phyloP scores from a whole-genome alignment of 306 rosid genomes.

The Medicago arabica region DNA sequence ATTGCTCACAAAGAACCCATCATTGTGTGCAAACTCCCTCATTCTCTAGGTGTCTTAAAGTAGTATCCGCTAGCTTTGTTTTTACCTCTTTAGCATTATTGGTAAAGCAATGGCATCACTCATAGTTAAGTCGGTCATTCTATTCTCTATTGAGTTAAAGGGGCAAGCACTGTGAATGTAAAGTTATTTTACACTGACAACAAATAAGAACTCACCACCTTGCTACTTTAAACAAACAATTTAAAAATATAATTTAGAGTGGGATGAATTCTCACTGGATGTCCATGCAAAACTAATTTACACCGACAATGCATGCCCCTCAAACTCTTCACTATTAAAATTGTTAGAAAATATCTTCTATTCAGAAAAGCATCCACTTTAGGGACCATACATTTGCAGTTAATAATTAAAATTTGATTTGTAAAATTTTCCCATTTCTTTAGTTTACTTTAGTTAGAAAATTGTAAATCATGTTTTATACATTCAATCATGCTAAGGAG shows the following conservation, averaged over 20 bases:
- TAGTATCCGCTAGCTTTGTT: background rate
- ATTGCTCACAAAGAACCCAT: background rate
- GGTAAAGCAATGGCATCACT: background rate
- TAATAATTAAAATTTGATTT: slow-evolving; percentile 5
- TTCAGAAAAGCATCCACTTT: background rate
- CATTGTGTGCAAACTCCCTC: background rate
- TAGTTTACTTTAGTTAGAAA: background rate
- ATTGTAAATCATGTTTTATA: background rate
- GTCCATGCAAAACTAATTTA: no score
- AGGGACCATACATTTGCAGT: background rate
- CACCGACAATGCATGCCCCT: no score
- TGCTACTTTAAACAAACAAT: no score
- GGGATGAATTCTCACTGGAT: no score
- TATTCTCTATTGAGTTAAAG: background rate
- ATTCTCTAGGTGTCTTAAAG: slow-evolving; percentile 1
- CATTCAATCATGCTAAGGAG: background rate
- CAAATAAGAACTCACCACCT: no score
- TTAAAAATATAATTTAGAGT: no score
- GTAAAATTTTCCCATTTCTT: background rate
- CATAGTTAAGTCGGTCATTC: background rate
- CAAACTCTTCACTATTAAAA: background rate
- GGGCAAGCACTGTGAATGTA: no score
- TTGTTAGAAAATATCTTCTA: background rate
- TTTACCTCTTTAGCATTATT: background rate
- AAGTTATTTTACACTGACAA: no score